Conservation (phyloP, 257 asterid genomes). For the Scutellaria galericulata region DNA sequence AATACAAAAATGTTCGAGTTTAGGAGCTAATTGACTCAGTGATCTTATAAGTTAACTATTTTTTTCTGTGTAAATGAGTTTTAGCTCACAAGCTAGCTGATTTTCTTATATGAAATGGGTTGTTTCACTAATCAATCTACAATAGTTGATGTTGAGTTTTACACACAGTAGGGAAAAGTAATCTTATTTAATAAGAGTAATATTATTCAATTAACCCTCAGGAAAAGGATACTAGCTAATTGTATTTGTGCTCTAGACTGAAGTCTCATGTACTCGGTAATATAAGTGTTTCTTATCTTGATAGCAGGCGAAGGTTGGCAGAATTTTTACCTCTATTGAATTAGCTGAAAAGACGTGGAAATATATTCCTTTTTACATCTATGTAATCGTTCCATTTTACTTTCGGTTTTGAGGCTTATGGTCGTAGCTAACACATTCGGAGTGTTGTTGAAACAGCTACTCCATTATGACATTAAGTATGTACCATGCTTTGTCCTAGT, state of each 20-base stretch:
- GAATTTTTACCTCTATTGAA: neutral
- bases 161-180: neutral
- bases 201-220: neutral
- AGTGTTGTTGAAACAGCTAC: constrained; percentile 57
- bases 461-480: constrained; percentile 77
- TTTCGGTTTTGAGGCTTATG: neutral
- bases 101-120: too few relatives aligned
- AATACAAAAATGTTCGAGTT: too few relatives aligned
- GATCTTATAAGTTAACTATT: too few relatives aligned
- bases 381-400: neutral
- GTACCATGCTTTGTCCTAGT: constrained; percentile 91
- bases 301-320: too few relatives aligned
- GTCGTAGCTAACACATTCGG: constrained; percentile 7
- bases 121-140: too few relatives aligned
- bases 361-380: constrained; percentile 1
- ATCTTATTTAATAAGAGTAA: neutral
- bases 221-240: neutral
- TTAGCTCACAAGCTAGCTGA: too few relatives aligned
- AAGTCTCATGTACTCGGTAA: neutral
- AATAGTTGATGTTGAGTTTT: too few relatives aligned
- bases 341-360: neutral
- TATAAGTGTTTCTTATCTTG: neutral
- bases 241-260: neutral
- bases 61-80: too few relatives aligned
- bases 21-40: too few relatives aligned